Evolutionary conservation across 2,329 filamentous ascomycete species (phyloP).

Genomic region (Xylaria sp.): DNA sequence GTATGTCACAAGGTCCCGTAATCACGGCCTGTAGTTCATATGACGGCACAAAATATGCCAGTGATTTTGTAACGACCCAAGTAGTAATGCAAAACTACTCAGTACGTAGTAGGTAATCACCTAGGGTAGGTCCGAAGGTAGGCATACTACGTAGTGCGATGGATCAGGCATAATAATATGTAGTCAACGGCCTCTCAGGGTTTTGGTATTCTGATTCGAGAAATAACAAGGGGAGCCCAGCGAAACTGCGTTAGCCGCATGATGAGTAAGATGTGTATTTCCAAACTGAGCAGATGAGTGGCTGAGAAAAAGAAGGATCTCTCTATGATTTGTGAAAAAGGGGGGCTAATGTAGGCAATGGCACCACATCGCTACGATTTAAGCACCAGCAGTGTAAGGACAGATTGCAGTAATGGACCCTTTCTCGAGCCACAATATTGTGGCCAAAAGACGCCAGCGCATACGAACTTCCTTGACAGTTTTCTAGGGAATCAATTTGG

Average conservation of each 20-base stretch:
- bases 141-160: background rate
- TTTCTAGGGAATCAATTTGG: background rate
- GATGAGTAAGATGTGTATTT: constrained; percentile 37
- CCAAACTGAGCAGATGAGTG: constrained; percentile 27
- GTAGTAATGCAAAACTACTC: background rate
- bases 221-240: constrained; percentile 16
- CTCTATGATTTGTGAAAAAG: constrained; percentile 34
- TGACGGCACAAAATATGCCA: background rate
- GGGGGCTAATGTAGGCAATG: constrained; percentile 27
- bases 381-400: constrained; percentile 27
- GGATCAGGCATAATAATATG: background rate
- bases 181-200: constrained; percentile 9
- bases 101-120: background rate
- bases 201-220: constrained; percentile 3
- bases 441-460: background rate
- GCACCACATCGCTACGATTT: constrained; percentile 29
- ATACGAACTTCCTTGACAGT: background rate
- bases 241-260: constrained; percentile 30
- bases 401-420: constrained; percentile 26
- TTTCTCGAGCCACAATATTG: background rate
- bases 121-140: constrained; percentile 17
- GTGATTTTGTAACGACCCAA: background rate
- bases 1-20: constrained; percentile 20
- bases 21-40: background rate
- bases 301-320: constrained; percentile 34